A percentile compares a stretch with the other conserved stretches of the same genome.
Conservation (phyloP, 2,329 filamentous ascomycete genomes). For the Penicillium polonicum region DNA sequence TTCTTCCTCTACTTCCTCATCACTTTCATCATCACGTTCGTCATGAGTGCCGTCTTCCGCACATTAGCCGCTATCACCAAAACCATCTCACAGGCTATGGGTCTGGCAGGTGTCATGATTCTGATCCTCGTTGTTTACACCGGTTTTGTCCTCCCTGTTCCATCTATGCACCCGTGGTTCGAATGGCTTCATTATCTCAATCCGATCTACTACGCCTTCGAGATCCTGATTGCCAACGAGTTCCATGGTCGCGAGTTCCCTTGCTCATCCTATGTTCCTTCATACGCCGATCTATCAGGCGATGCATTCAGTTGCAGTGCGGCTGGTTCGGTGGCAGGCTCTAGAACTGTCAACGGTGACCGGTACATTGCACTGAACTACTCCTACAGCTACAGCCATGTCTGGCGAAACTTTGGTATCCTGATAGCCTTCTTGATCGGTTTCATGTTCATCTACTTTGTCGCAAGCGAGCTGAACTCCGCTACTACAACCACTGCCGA, state of each 20-base stretch:
- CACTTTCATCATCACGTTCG: conserved; percentile 68
- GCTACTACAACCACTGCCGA: conserved; percentile 73
- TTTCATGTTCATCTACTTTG: conserved; percentile 63
- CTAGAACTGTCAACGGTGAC: conserved; percentile 57
- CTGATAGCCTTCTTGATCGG: conserved; percentile 62
- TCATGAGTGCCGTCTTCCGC: conserved; percentile 83
- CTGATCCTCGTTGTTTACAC: conserved; percentile 49
- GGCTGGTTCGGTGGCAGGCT: conserved; percentile 57
- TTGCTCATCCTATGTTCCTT: conserved; percentile 49
- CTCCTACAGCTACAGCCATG: conserved; percentile 57
- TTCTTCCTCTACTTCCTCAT: conserved; percentile 88
- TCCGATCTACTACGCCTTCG: conserved; percentile 76
- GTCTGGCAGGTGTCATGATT: conserved; percentile 52
- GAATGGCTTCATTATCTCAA: conserved; percentile 80
- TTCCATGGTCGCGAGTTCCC: conserved; percentile 64
- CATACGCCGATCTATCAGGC: conserved; percentile 41
- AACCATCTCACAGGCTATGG: conserved; percentile 59
- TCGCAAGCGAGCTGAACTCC: conserved; percentile 43
- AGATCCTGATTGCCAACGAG: conserved; percentile 79
- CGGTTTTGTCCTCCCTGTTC: conserved; percentile 44
- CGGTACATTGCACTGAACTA: conserved; percentile 56
- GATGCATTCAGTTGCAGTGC: conserved; percentile 56
- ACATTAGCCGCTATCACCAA: conserved; percentile 72
- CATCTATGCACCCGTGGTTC: conserved; percentile 73
- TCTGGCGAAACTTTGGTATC: conserved; percentile 70